A percentile compares a stretch with the other conserved stretches of the same genome.
These are phyloP conservation scores for Microdochium bolleyi DNA, from an alignment of 2,329 filamentous ascomycete species.

Conservation along the genomic window DNA sequence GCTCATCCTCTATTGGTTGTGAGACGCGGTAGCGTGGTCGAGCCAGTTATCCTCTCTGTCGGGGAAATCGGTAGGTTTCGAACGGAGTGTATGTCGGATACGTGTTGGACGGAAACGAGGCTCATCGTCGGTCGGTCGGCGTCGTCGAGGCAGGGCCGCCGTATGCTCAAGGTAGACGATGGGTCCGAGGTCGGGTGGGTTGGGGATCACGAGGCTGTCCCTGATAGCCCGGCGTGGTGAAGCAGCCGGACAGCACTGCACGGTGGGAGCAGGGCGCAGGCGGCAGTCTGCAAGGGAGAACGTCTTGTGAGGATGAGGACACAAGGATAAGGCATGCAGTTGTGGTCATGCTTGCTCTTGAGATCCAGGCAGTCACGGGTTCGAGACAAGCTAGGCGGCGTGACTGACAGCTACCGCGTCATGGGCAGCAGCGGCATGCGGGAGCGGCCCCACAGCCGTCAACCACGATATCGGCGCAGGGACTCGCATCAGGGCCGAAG, in stretches of 20 bases:
- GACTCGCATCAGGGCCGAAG: neutral
- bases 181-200: neutral
- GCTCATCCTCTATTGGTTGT: constrained; percentile 12
- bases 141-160: neutral
- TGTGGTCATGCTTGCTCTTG: neutral
- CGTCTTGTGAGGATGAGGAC: neutral
- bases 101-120: neutral
- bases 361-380: neutral
- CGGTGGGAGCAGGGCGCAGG: neutral
- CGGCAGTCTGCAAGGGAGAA: neutral
- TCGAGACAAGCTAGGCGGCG: neutral
- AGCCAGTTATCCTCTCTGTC: neutral
- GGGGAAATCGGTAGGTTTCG: too few relatives aligned
- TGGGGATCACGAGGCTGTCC: neutral
- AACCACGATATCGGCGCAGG: neutral
- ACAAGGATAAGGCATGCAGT: neutral
- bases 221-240: neutral
- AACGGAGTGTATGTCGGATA: too few relatives aligned
- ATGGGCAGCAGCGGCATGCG: neutral
- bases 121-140: neutral
- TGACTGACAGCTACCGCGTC: neutral
- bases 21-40: neutral
- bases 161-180: neutral
- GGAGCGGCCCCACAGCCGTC: neutral
- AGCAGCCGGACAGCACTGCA: neutral